Evolutionary conservation across 164 flowering plant genomes (phyloP).

Genomic region (Hamamelis virginiana): DNA sequence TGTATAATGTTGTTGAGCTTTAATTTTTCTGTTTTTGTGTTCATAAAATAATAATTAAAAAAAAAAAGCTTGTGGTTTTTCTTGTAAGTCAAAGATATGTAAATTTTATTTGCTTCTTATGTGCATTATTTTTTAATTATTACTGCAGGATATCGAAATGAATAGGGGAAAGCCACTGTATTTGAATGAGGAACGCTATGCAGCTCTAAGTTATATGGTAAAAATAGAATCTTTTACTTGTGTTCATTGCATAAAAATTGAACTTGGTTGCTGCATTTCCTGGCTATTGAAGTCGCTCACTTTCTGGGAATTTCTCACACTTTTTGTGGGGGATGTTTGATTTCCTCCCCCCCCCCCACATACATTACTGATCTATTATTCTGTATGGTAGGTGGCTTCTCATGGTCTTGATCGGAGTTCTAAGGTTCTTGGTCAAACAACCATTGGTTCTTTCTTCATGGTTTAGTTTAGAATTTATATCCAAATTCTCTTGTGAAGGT

Average conservation of each 20-base stretch:
- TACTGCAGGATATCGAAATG: constrained; percentile 74
- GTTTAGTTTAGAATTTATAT: constrained; percentile 25
- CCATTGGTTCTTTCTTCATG: constrained; percentile 52
- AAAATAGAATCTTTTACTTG: neutral
- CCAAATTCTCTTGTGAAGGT: neutral
- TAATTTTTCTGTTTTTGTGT: neutral
- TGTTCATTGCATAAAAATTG: neutral
- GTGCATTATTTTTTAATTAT: neutral
- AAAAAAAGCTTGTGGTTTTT: no score
- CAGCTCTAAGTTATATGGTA: constrained; percentile 80
- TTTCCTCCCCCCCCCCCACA: neutral
- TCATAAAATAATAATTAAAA: no score
- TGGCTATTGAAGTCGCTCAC: neutral
- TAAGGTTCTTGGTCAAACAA: constrained; percentile 80
- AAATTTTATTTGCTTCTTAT: neutral
- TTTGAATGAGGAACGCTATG: constrained; percentile 90
- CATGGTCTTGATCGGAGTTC: constrained; percentile 92
- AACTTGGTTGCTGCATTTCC: neutral
- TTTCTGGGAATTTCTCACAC: neutral
- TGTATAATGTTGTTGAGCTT: neutral
- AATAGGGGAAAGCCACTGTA: constrained; percentile 82
- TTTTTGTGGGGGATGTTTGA: neutral
- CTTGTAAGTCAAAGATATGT: neutral
- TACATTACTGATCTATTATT: neutral
- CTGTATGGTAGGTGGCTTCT: constrained; percentile 69